Conservation (phyloP, 2,329 filamentous ascomycete genomes). For the Paraconiothyrium brasiliense region DNA sequence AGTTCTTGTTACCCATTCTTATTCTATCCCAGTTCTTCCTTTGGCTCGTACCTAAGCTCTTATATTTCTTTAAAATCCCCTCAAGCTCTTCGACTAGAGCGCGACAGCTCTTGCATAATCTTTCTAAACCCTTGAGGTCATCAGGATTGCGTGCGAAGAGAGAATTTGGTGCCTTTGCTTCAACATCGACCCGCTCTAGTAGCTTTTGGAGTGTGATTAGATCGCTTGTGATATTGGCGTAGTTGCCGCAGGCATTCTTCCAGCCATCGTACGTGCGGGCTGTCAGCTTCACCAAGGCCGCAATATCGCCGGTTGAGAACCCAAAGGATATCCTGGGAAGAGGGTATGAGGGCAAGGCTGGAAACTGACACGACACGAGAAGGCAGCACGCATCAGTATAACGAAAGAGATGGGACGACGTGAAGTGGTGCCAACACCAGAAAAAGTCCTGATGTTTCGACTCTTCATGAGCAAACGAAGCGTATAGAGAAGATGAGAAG, state of each 20-base stretch:
- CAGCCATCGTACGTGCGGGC: constrained; percentile 7
- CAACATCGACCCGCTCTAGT: constrained; percentile 10
- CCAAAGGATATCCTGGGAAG: not conserved
- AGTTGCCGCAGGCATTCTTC: constrained; percentile 15
- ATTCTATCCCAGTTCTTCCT: constrained; percentile 15
- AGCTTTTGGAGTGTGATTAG: constrained; percentile 6
- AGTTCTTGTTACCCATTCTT: constrained; percentile 9
- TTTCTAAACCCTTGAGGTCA: constrained; percentile 1
- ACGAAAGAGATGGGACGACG: no score
- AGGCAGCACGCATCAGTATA: no score
- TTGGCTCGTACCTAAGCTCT: constrained; percentile 12
- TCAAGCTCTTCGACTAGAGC: not conserved
- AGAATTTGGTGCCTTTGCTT: constrained; percentile 9
- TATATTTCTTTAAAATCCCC: constrained; percentile 9
- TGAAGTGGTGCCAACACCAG: no score
- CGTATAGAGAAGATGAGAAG: no score
- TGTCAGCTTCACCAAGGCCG: not conserved
- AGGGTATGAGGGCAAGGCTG: no score
- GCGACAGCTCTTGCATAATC: not conserved
- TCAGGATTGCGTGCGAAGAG: not conserved
- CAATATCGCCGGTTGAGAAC: constrained; percentile 10
- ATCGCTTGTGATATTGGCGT: constrained; percentile 10
- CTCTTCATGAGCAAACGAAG: no score
- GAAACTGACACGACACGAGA: no score
- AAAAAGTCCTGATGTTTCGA: no score